Percentiles rank a stretch among this genome's conserved stretches.
phyloP scores from a whole-genome alignment of 108 stramenopile species.

The Nitzschia sp. region DNA sequence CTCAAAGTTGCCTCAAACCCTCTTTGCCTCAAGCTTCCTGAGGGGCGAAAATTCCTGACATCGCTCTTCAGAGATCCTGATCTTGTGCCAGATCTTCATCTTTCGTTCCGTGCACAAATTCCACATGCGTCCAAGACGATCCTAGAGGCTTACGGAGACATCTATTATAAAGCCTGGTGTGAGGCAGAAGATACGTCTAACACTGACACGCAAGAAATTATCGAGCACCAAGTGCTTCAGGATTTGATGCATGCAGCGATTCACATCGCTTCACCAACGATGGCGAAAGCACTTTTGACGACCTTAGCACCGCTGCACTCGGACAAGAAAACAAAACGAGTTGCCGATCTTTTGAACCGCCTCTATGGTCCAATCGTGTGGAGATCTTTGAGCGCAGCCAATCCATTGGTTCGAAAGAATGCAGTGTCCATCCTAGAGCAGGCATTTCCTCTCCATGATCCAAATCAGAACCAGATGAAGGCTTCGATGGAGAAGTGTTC shows the following conservation, averaged over 20 bases:
- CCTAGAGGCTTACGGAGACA: conserved; percentile 78
- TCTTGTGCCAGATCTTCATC: conserved; percentile 71
- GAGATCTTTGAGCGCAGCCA: conserved; percentile 83
- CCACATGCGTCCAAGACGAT: conserved; percentile 56
- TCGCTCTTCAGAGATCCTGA: conserved; percentile 67
- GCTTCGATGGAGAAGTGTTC: conserved; percentile 67
- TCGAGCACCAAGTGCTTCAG: conserved; percentile 87
- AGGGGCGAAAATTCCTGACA: conserved; percentile 75
- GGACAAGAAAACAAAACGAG: conserved; percentile 73
- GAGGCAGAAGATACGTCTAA: conserved; percentile 31
- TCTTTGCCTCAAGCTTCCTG: conserved; percentile 60
- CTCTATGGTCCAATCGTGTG: conserved; percentile 92
- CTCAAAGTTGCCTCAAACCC: conserved; percentile 71
- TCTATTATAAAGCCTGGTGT: conserved; percentile 88
- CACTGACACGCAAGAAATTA: conserved; percentile 35
- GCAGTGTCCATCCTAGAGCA: conserved; percentile 74
- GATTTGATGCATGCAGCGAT: conserved; percentile 77
- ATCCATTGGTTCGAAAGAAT: conserved; percentile 84
- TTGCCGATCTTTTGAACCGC: conserved; percentile 81
- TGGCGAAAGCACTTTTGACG: conserved; percentile 33
- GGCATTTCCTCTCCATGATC: conserved; percentile 94
- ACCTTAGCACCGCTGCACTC: conserved; percentile 73
- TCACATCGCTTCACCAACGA: conserved; percentile 43
- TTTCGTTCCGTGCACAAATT: conserved; percentile 64
- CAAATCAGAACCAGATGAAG: conserved; percentile 49